Base-by-base conservation (phyloP, 805 yeast genomes). In the Pichia eremophila region DNA sequence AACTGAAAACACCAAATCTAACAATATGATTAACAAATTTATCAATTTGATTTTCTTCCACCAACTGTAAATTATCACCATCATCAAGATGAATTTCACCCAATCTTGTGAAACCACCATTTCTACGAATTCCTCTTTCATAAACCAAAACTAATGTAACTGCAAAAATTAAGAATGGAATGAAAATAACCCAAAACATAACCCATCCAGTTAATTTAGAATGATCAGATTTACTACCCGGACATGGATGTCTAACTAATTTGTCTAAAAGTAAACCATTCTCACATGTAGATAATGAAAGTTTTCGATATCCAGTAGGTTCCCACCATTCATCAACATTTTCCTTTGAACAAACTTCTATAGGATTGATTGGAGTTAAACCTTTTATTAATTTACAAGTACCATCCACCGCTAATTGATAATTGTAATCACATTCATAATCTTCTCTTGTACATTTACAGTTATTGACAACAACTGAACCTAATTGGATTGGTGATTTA, bases 381-480 rank as follows among this genome's bases (percentile, higher is more conserved):
- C 96, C 97, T 19, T 73, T 69, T n/a, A 89, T 85, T 39, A 89
- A 74, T 60, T 79, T 79, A 68, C 99, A 93, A 3, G 93, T 84
- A 19, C 95, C 95, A 59, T 88, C 96, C 10, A 51, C 36, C 44
- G 80, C 81, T 50, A 83, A 73, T 48, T 66, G 76, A 63, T 72
- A 90, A 65, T 90, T 90, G 69, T 81, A 87, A 63, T 93, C 99
- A 74, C 99, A 93, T 65, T 93, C 99, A 60, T 70, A 93, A 59
- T 91, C 99, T 45, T 76, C 75, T 64, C 96, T 76, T 0, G 93
- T 74, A 68, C 99, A 93, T 1, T 83, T 61, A 68, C 99, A 93
- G 62, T 85, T 81, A 50, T 78, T 70, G 11, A 75, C 61, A 12
- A 75, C 69, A 53, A 72, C 74, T 58, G 71, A 76, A 1, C 85